A percentile compares a stretch with the other conserved stretches of the same genome.
phyloP scores from a whole-genome alignment of 1,284 basidiomycete genomes.

The Xerocomus nothofagi region DNA sequence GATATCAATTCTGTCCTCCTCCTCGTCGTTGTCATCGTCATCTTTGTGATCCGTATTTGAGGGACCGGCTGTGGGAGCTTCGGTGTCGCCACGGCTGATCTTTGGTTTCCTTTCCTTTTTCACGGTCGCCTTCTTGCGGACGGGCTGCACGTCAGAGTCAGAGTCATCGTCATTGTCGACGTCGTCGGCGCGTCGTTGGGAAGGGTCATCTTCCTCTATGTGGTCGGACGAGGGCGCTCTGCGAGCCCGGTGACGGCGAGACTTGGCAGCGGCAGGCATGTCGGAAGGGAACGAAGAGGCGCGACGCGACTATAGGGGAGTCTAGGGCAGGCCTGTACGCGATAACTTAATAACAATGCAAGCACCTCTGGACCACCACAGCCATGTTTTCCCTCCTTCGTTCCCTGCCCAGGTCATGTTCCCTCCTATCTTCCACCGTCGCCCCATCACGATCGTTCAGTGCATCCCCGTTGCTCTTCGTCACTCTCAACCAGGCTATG shows the following conservation, averaged over 20 bases:
- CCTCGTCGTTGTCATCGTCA: slow-evolving; percentile 45
- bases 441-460: slow-evolving; percentile 60
- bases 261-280: slow-evolving; percentile 48
- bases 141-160: slow-evolving; percentile 43
- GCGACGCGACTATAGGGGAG: slow-evolving; percentile 27
- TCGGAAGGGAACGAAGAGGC: neutral
- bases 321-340: slow-evolving; percentile 42
- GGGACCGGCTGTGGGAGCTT: slow-evolving; percentile 19
- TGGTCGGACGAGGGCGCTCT: slow-evolving; percentile 52
- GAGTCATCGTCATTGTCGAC: slow-evolving; percentile 41
- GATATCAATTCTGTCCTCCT: slow-evolving; percentile 54
- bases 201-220: slow-evolving; percentile 55
- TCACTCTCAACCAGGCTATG: slow-evolving; percentile 85
- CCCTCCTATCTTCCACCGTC: slow-evolving; percentile 9
- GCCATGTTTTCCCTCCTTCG: slow-evolving; percentile 30
- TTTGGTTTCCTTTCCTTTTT: slow-evolving; percentile 46
- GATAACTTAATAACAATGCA: too few relatives aligned
- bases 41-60: slow-evolving; percentile 23
- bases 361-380: neutral
- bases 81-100: slow-evolving; percentile 22
- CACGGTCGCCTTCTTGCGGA: slow-evolving; percentile 34
- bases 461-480: slow-evolving; percentile 52
- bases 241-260: slow-evolving; percentile 41
- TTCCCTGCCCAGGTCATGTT: slow-evolving; percentile 19
- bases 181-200: slow-evolving; percentile 41